Conservation (phyloP, 306 rosid genomes). For the Pyrus pyrifolia region DNA sequence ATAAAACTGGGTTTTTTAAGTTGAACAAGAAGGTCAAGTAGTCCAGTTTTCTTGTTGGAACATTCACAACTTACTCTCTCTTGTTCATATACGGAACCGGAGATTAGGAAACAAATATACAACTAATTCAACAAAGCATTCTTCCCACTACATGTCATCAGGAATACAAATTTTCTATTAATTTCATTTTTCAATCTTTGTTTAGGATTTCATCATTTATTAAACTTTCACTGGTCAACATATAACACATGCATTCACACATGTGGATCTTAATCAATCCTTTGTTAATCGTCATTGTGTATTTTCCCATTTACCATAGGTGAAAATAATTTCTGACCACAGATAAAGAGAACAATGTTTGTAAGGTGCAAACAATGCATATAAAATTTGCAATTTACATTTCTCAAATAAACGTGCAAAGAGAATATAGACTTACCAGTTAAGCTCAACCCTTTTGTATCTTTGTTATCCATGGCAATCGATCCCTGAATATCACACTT, state of each 20-base stretch:
- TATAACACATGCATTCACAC: background rate
- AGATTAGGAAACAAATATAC: background rate
- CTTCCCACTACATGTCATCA: background rate
- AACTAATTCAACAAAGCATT: background rate
- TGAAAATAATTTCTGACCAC: background rate
- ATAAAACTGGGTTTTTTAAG: background rate
- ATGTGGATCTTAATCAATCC: background rate
- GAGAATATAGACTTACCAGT: slow-evolving; percentile 16
- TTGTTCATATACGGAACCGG: no score
- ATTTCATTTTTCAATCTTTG: background rate
- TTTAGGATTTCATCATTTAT: background rate
- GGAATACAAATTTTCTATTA: background rate
- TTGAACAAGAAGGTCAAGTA: background rate
- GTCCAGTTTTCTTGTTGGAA: background rate
- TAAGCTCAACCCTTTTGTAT: slow-evolving; percentile 42
- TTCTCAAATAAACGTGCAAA: no score
- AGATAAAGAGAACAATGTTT: background rate
- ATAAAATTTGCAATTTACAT: background rate
- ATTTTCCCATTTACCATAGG: background rate
- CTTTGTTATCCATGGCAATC: slow-evolving; percentile 20
- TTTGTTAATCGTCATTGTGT: background rate
- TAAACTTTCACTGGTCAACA: background rate
- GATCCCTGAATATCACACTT: slow-evolving; percentile 42
- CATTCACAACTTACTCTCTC: background rate
- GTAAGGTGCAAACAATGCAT: background rate